Base-by-base conservation (phyloP, 768 basidiomycete genomes). In the Tricholoma bakamatsutake region DNA sequence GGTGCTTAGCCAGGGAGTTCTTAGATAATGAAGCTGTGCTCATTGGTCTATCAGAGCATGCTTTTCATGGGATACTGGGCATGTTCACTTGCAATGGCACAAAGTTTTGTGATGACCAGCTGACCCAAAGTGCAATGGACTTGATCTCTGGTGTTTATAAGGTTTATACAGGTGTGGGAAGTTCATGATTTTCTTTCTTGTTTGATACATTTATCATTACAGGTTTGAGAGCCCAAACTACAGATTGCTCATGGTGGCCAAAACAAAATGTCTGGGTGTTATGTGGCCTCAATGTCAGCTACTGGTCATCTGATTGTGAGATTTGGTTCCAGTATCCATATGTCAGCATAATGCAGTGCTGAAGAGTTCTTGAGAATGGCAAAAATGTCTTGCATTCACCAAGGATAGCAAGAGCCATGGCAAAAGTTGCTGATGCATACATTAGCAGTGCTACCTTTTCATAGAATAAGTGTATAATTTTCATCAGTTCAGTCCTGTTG, bases 261-360 rank as follows among this genome's bases (percentile, higher is more conserved):
- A 37, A 37, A 24, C 61, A 46, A 21, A 5, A 52, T n/a, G 50
- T 52, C 31, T 61, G 60, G 56, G 45, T 42, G 17, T 43, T 39
- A 12, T 54, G 46, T 18, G 59, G 57, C 12, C 34, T 59, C 35
- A 59, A 62, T 39, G 49, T 61, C 9, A 59, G 61, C 7, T 57
- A 59, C 43, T 67, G 66, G 66, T 61, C 63, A 1, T 39, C 54
- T 5, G 48, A 58, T 40, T 59, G 61, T 34, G 62, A 67, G 24
- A 47, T 49, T 12, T 67, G 65, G 66, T 67, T 57, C 53, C 52
- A 56, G 21, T 37, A 5, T n/a, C 35, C 3, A 60, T 61, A 31
- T 31, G 56, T 12, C 52, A 60, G n/a, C 48, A 53, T 13, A 43
- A 15, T 15, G 51, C 27, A 43, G 21, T 24, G 34, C 30, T 52